Base-by-base conservation (phyloP, 371 early-diverging fungal species). In the Mortierella sp. region DNA sequence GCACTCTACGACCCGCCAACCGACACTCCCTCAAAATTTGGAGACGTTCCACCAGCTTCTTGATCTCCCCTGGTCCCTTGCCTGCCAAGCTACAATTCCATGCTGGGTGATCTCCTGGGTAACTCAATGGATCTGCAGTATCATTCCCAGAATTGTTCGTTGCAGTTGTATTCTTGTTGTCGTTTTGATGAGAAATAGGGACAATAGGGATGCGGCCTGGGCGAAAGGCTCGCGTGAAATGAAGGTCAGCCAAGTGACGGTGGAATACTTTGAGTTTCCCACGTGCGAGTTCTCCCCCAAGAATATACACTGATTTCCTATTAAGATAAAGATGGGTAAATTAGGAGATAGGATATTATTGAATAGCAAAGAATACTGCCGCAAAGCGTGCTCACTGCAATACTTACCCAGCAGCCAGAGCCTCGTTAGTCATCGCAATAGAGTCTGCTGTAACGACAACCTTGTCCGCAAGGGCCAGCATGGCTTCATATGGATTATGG, bases 191-290 rank as follows among this genome's bases (percentile, higher is more conserved):
- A 55, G 58, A 19, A 0, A n/a, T 22, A 16, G 72, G 59, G 0
- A 43, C 11, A 45, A 81, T 60, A 28, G 66, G 64, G 38, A 81
- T 40, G 0, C 81, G 71, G n/a, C 76, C 81, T 2, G 81, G 81
- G 5, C 81, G 75, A 70, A 81, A 81, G 19, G 81, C 76, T 16
- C 81, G 71, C 4, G 81, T 81, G 9, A 47, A 8, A 21, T 72
- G 53, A 6, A 21, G 32, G 36, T 81, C 81, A 0, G 70, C 69
- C 3, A 72, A 53, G 59, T 72, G 70, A 9, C 81, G 67, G 33
- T 81, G 81, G 13, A 81, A 81, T 8, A 81, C 81, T 16, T 81
- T 81, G 43, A 81, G 72, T 45, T 81, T 81, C 6, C 81, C 72
- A 15, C 81, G 81, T 6, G 81, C 75, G 52, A 81, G 57, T 28